Evolutionary conservation across 1,284 basidiomycete genomes (phyloP).

Genomic region (Ustilago xerochloae): DNA sequence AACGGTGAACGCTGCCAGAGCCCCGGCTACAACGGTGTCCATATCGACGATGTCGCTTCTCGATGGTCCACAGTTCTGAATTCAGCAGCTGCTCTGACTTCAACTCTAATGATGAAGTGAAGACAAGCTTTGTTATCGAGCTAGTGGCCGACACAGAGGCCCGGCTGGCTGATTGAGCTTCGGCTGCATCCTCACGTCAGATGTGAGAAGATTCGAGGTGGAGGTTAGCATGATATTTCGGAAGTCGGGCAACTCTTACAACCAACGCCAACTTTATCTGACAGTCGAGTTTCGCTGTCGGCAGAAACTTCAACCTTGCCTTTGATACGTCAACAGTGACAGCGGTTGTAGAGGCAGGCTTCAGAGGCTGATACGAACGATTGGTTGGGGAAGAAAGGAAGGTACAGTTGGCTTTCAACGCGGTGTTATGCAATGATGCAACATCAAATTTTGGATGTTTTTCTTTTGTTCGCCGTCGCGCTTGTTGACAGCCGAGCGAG

Average conservation of each 20-base stretch:
- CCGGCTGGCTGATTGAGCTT: background rate
- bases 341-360: no score
- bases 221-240: conserved; percentile 11
- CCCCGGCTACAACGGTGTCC: conserved; percentile 59
- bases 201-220: conserved; percentile 29
- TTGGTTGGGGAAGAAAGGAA: no score
- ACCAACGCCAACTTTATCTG: background rate
- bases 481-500: conserved; percentile 6
- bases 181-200: conserved; percentile 21
- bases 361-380: no score
- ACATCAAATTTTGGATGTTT: background rate
- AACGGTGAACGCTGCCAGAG: conserved; percentile 61
- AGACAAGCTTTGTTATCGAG: background rate
- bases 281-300: no score
- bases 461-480: background rate
- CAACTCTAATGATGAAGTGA: background rate
- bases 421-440: no score
- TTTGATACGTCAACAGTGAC: no score
- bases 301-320: no score
- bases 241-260: conserved; percentile 1
- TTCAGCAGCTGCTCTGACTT: no score
- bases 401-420: no score
- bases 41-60: conserved; percentile 1
- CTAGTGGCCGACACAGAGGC: no score
- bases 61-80: background rate